Evolutionary conservation across 768 basidiomycete species (phyloP).

Genomic region (Tylopilus plumbeoviolaceoides): DNA sequence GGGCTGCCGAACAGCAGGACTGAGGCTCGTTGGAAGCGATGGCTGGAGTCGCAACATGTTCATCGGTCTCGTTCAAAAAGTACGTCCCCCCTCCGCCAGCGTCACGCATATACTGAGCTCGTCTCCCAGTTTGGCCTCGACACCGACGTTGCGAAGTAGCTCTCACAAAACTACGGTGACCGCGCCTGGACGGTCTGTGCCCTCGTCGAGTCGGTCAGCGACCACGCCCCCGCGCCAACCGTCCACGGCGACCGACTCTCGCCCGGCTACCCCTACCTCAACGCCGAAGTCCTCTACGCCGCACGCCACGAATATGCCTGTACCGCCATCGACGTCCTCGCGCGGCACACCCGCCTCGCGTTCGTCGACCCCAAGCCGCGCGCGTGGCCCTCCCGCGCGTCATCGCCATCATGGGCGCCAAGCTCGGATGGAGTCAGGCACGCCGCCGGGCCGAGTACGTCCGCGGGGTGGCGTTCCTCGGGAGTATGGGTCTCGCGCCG

Average conservation of each 20-base stretch:
- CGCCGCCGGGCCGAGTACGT: constrained; percentile 59
- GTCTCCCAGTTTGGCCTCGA: constrained; percentile 74
- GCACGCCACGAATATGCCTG: constrained; percentile 24
- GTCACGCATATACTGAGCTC: not conserved
- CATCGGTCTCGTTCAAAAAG: constrained; percentile 89
- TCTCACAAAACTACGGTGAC: constrained; percentile 93
- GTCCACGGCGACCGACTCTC: constrained; percentile 74
- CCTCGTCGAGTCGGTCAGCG: constrained; percentile 70
- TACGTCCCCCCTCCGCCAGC: constrained; percentile 33
- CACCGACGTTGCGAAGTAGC: constrained; percentile 87
- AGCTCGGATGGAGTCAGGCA: constrained; percentile 69
- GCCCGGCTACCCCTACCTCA: constrained; percentile 79
- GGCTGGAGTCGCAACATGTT: constrained; percentile 97
- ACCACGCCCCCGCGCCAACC: constrained; percentile 52
- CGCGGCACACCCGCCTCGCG: constrained; percentile 82
- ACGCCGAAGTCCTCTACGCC: constrained; percentile 91
- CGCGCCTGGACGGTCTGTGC: constrained; percentile 93
- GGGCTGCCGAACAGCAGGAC: constrained; percentile 71
- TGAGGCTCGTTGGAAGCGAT: constrained; percentile 87
- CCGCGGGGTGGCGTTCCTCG: constrained; percentile 61
- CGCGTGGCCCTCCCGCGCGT: constrained; percentile 82
- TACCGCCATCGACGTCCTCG: too few relatives aligned
- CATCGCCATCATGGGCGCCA: constrained; percentile 86
- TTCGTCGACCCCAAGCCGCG: constrained; percentile 89
- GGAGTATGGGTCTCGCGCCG: constrained; percentile 79